phyloP scores from a whole-genome alignment of 768 basidiomycete species.

The Lactarius tabidus region DNA sequence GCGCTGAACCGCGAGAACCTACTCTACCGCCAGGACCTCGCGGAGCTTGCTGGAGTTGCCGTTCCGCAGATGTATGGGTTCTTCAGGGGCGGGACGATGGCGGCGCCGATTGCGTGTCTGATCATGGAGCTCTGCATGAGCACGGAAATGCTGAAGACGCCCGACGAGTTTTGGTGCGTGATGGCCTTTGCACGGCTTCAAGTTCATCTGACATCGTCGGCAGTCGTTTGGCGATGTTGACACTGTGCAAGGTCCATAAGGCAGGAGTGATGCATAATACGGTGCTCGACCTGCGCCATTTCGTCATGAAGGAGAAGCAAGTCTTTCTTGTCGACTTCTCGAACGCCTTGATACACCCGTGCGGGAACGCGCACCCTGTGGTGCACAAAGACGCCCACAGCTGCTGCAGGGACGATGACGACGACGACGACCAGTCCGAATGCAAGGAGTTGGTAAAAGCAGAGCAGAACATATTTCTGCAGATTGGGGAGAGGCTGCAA shows the following conservation, averaged over 20 bases:
- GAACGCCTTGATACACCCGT: background rate
- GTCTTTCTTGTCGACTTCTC: constrained; percentile 17
- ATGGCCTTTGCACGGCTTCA: background rate
- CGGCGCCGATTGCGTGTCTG: constrained; percentile 5
- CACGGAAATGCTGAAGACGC: background rate
- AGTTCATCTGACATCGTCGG: background rate
- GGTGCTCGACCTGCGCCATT: constrained; percentile 12
- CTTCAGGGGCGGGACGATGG: constrained; percentile 8
- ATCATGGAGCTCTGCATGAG: constrained; percentile 15
- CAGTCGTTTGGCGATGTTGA: constrained; percentile 17
- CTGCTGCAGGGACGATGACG: background rate
- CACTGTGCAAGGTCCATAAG: constrained; percentile 11
- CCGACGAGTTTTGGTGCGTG: constrained; percentile 16
- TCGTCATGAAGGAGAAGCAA: constrained; percentile 15
- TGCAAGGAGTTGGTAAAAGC: background rate
- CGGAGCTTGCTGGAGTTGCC: constrained; percentile 5
- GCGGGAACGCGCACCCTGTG: constrained; percentile 2
- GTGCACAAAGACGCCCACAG: background rate
- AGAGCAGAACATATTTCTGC: background rate
- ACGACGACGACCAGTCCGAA: constrained; percentile 2
- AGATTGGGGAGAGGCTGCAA: background rate
- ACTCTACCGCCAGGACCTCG: constrained; percentile 6
- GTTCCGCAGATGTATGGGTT: constrained; percentile 13
- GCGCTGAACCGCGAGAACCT: constrained; percentile 1
- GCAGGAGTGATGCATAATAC: constrained; percentile 13